Conservation (phyloP, 2,329 filamentous ascomycete genomes). For the Colletotrichum sp. region DNA sequence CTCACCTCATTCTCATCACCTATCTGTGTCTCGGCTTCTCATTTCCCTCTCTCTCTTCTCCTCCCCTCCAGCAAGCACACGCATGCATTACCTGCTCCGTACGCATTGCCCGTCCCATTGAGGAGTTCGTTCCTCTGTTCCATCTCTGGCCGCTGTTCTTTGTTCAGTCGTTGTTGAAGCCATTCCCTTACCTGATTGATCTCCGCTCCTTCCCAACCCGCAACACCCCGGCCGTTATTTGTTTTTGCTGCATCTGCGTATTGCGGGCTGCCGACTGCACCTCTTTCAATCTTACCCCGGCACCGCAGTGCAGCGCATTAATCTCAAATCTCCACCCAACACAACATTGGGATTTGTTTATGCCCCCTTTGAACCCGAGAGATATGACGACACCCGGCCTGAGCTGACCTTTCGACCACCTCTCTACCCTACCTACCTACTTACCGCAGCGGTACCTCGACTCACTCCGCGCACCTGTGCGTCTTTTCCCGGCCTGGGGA, state of each 20-base stretch:
- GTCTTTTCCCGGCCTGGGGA: not conserved
- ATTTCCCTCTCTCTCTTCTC: not conserved
- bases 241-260: not conserved
- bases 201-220: not conserved
- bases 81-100: not conserved
- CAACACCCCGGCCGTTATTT: not conserved
- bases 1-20: not conserved
- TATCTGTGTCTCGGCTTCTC: not conserved
- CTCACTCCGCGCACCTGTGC: not conserved
- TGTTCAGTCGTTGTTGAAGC: not conserved
- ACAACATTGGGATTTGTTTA: slow-evolving; percentile 1
- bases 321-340: slow-evolving; percentile 5
- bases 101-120: not conserved
- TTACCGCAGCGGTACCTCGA: not conserved
- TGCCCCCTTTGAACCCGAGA: slow-evolving; percentile 4
- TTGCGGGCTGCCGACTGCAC: not conserved
- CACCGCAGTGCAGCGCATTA: not conserved
- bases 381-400: slow-evolving; percentile 19
- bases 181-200: not conserved
- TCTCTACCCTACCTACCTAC: not conserved
- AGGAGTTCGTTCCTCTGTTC: not conserved
- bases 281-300: not conserved
- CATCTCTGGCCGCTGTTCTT: not conserved
- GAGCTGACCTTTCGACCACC: slow-evolving; percentile 11
- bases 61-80: not conserved